Evolutionary conservation across 352 stramenopile genomes (phyloP).

Genomic region (Globisporangium mamillatum): DNA sequence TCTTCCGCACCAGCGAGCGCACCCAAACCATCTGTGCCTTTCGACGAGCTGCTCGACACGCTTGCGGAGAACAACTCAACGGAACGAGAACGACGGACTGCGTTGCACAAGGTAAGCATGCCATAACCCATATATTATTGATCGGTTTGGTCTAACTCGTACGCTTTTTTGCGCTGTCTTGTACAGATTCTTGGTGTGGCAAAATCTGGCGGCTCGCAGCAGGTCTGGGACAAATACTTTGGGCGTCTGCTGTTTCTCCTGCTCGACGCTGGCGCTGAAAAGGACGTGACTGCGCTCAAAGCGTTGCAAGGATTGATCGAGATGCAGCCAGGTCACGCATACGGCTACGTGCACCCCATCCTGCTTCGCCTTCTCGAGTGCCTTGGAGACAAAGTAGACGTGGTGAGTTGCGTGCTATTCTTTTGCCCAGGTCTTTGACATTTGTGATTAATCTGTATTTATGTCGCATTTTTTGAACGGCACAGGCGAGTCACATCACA

Average conservation of each 20-base stretch:
- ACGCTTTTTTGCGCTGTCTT: neutral
- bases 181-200: slow-evolving; percentile 33
- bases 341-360: slow-evolving; percentile 62
- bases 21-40: slow-evolving; percentile 18
- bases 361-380: slow-evolving; percentile 51
- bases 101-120: slow-evolving; percentile 46
- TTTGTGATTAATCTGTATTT: neutral
- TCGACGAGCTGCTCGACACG: slow-evolving; percentile 44
- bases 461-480: neutral
- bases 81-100: slow-evolving; percentile 32
- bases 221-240: slow-evolving; percentile 43
- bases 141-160: neutral
- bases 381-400: slow-evolving; percentile 34
- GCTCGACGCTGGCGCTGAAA: slow-evolving; percentile 43
- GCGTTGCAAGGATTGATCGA: slow-evolving; percentile 48
- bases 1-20: neutral
- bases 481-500: slow-evolving; percentile 48
- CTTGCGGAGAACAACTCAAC: slow-evolving; percentile 51
- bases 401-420: slow-evolving; percentile 27
- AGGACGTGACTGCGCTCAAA: slow-evolving; percentile 49
- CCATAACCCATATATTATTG: neutral
- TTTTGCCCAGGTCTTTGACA: neutral
- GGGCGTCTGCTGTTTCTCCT: slow-evolving; percentile 40
- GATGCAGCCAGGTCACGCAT: slow-evolving; percentile 32
- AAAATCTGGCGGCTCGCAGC: slow-evolving; percentile 19